Conservation (phyloP, 2,329 filamentous ascomycete species). For the Sporothrix globosa region DNA sequence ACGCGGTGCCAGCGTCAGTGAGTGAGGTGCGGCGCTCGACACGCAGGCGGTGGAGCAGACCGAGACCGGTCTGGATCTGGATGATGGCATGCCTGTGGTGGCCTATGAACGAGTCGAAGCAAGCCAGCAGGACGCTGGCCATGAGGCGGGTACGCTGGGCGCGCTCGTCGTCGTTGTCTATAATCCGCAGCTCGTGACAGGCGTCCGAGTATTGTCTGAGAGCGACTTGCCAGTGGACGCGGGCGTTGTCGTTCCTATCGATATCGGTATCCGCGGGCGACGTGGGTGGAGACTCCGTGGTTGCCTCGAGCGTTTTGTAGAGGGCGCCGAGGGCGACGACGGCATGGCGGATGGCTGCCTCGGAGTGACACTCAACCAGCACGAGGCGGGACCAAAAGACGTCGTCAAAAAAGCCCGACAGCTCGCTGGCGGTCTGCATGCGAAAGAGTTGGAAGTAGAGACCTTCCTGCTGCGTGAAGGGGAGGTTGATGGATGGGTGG, state of each 20-base stretch:
- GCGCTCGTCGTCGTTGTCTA: constrained; percentile 48
- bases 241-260: constrained; percentile 42
- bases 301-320: constrained; percentile 67
- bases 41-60: constrained; percentile 57
- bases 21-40: constrained; percentile 48
- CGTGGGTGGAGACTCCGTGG: constrained; percentile 54
- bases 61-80: constrained; percentile 63
- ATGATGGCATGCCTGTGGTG: constrained; percentile 64
- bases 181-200: constrained; percentile 53
- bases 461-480: constrained; percentile 56
- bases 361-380: constrained; percentile 64
- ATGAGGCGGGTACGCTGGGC: constrained; percentile 58
- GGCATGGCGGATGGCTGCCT: constrained; percentile 65
- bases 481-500: constrained; percentile 48
- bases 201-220: constrained; percentile 63
- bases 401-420: constrained; percentile 69
- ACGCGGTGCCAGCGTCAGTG: background rate
- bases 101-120: constrained; percentile 69
- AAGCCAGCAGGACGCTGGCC: constrained; percentile 66
- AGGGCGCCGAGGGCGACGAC: constrained; percentile 68
- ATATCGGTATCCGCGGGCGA: constrained; percentile 47
- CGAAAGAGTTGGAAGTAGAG: constrained; percentile 67
- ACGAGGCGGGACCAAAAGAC: constrained; percentile 67
- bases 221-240: constrained; percentile 62
- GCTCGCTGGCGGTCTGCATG: constrained; percentile 62